These are phyloP conservation scores for Aspergillus persii DNA, from an alignment of 2,329 filamentous ascomycete genomes.

Conservation along the genomic window DNA sequence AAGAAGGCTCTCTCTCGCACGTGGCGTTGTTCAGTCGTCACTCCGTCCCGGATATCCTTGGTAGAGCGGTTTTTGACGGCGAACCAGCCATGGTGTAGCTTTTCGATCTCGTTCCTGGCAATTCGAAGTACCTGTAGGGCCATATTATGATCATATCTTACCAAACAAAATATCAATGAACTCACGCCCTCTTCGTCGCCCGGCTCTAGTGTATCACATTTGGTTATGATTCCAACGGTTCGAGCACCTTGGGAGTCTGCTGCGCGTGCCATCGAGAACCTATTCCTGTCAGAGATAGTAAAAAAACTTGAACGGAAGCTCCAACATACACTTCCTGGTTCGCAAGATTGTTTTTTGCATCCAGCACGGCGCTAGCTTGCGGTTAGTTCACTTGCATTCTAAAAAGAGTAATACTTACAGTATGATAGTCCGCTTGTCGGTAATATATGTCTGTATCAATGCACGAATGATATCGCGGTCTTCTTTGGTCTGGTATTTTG, in stretches of 20 bases:
- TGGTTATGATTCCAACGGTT: conserved; percentile 39
- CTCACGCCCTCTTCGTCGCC: conserved; percentile 23
- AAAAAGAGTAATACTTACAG: conserved; percentile 38
- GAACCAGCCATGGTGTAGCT: conserved; percentile 25
- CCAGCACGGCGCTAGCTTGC: conserved; percentile 15
- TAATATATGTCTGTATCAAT: conserved; percentile 52
- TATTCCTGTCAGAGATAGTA: neutral
- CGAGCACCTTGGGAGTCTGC: conserved; percentile 31
- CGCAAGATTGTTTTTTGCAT: conserved; percentile 49
- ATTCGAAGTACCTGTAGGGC: neutral
- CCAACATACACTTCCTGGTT: conserved; percentile 54
- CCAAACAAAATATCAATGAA: neutral
- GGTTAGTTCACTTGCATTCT: neutral
- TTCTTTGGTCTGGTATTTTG: conserved; percentile 53
- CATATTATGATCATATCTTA: neutral
- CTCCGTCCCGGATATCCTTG: conserved; percentile 21
- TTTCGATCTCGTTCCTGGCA: conserved; percentile 12
- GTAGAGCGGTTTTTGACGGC: conserved; percentile 26
- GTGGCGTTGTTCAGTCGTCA: conserved; percentile 1
- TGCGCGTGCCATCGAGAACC: conserved; percentile 44
- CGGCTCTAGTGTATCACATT: conserved; percentile 31
- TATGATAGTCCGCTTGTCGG: conserved; percentile 55
- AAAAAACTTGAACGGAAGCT: neutral
- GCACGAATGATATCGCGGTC: conserved; percentile 55
- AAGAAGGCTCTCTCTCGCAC: neutral